These are phyloP conservation scores for Canavalia gladiata DNA, from an alignment of 306 rosid species.

Conservation along the genomic window DNA sequence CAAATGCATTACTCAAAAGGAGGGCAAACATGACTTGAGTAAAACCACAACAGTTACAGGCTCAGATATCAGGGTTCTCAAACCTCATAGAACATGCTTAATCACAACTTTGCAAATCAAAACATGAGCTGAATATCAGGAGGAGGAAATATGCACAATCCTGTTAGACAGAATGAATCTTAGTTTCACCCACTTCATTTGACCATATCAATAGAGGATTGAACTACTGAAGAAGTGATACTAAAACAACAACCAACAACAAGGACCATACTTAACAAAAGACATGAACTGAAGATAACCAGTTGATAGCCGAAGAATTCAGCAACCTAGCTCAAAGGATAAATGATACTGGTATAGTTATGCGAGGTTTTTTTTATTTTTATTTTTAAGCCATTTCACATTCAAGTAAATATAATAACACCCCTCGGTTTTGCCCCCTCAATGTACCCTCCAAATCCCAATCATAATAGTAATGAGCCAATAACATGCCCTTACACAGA, in stretches of 20 bases:
- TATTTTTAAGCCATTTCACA: neutral
- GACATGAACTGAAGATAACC: slow-evolving; percentile 20
- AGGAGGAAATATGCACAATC: slow-evolving; percentile 4
- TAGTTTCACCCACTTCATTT: neutral
- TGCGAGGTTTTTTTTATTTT: neutral
- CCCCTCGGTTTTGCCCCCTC: neutral
- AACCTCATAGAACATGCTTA: neutral
- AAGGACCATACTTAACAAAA: slow-evolving; percentile 17
- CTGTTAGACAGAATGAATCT: neutral
- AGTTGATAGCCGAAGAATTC: neutral
- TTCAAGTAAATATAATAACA: slow-evolving; percentile 28
- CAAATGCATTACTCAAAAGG: no score
- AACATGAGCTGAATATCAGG: neutral
- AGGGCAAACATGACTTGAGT: neutral
- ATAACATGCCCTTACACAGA: neutral
- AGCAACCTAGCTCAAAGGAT: neutral
- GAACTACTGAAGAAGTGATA: neutral
- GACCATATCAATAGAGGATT: neutral
- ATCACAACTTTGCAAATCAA: neutral
- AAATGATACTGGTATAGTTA: neutral
- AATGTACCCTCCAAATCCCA: neutral
- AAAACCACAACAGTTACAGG: neutral
- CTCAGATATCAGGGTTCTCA: neutral
- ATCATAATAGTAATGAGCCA: neutral
- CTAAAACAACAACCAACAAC: neutral